Conservation (phyloP, 495 filamentous ascomycete genomes). For the Bathelium albidoporum region DNA sequence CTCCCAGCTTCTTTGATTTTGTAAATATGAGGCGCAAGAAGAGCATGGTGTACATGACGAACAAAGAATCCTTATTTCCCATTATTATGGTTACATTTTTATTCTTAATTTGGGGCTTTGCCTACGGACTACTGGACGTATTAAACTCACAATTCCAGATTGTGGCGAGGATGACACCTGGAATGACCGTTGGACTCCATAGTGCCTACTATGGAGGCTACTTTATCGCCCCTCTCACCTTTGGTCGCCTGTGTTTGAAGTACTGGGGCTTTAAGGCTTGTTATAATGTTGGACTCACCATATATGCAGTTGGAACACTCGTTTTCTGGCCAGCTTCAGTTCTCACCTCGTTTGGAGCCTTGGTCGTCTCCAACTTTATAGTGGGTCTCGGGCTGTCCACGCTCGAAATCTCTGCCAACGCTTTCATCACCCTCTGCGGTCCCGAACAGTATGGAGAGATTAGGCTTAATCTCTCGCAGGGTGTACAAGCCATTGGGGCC, state of each 20-base stretch:
- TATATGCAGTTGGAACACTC: conserved; percentile 55
- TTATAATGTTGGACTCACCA: conserved; percentile 52
- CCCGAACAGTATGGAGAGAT: conserved; percentile 56
- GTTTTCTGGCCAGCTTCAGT: conserved; percentile 67
- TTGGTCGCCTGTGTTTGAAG: conserved; percentile 48
- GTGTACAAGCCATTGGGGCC: conserved; percentile 56
- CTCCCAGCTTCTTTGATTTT: conserved; percentile 60
- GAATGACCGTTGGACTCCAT: conserved; percentile 47
- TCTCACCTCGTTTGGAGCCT: conserved; percentile 53
- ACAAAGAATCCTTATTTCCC: conserved; percentile 30
- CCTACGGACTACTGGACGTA: conserved; percentile 33
- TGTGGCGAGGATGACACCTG: conserved; percentile 26
- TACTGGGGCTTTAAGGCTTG: conserved; percentile 58
- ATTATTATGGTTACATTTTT: conserved; percentile 33
- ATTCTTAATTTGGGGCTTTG: conserved; percentile 38
- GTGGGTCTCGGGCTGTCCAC: conserved; percentile 54
- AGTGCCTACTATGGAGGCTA: conserved; percentile 58
- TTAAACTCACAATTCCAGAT: conserved; percentile 32
- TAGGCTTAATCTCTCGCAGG: conserved; percentile 57
- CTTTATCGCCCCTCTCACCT: conserved; percentile 45
- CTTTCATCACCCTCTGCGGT: conserved; percentile 59
- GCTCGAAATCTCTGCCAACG: conserved; percentile 56
- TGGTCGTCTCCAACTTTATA: conserved; percentile 57
- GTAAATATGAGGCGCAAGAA: conserved; percentile 69
- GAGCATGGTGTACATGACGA: conserved; percentile 48